Evolutionary conservation across 108 stramenopile species (phyloP), one percentile per base, ranked within the genome.

Genomic region (Epithemia pelagica): DNA sequence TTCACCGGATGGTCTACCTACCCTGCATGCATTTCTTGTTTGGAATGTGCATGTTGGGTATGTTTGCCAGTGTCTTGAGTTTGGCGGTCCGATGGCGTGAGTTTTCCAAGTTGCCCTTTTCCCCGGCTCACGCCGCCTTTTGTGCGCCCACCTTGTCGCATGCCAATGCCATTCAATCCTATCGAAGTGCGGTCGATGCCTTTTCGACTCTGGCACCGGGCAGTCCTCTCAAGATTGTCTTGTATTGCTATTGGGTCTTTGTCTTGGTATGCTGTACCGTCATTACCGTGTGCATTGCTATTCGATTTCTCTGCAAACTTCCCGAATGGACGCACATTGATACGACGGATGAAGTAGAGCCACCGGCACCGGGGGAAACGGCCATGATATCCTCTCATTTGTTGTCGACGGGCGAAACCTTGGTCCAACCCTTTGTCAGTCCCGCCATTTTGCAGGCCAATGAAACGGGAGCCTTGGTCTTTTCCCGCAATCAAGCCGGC

Each of bases 101-200:
- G 30, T 84, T 89, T 26, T 59, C 67, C 31, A 75, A 68, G 52
- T 74, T 71, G 51, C 76, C 70, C 27, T 90, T 90, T 70, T 85
- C 86, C 61, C 89, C 89, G n/a, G 89, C 89, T 31, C 89, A 90
- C 64, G 86, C 86, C 2, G 86, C 89, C 0, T 90, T 85, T 72
- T 85, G 86, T 61, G 85, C 84, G 64, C 89, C 89, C 10, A 76
- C 81, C 29, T 67, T 90, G 55, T 76, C 80, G 30, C 86, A 87
- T 62, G 89, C 89, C 26, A 83, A 85, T 62, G 80, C 86, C n/a
- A 78, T 87, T 30, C 89, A 90, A 66, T 77, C 86, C 0, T 90
- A 87, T 62, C 79, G 86, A n/a, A 82, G 82, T 30, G 81, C 82
- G 2, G 67, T 90, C 15, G 74, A 79, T 32, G 78, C 78, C 33